Conservation (phyloP, 768 basidiomycete species). For the Suillus fuscotomentosus region DNA sequence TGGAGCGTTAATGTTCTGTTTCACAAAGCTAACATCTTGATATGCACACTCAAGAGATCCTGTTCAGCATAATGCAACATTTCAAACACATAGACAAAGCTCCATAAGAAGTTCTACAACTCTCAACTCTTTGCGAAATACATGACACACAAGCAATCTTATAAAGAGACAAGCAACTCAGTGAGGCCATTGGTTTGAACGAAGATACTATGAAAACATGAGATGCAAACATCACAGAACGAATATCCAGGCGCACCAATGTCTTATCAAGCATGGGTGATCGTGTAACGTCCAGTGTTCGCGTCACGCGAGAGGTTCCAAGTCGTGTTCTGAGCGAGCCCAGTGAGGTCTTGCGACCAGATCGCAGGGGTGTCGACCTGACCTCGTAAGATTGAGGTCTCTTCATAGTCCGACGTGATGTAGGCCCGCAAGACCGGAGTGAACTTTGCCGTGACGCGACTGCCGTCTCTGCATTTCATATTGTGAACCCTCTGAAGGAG, state of each 20-base stretch:
- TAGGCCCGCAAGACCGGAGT: neutral
- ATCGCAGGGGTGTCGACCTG: neutral
- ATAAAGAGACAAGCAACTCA: too few species aligned
- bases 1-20: neutral
- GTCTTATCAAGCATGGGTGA: neutral
- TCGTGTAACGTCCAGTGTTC: neutral
- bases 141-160: neutral
- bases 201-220: neutral
- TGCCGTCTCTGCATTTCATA: neutral
- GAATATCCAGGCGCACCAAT: neutral
- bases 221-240: too few species aligned
- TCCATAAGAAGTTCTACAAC: neutral
- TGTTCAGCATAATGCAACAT: neutral
- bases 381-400: neutral
- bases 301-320: neutral
- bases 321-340: neutral
- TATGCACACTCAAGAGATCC: too few species aligned
- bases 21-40: neutral
- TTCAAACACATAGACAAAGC: neutral
- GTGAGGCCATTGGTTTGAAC: neutral
- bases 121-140: neutral
- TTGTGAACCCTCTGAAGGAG: neutral
- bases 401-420: conserved; percentile 4
- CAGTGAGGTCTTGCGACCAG: neutral
- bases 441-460: neutral